Conservation (phyloP, 805 yeast genomes). For the Candida rishiriensis region DNA sequence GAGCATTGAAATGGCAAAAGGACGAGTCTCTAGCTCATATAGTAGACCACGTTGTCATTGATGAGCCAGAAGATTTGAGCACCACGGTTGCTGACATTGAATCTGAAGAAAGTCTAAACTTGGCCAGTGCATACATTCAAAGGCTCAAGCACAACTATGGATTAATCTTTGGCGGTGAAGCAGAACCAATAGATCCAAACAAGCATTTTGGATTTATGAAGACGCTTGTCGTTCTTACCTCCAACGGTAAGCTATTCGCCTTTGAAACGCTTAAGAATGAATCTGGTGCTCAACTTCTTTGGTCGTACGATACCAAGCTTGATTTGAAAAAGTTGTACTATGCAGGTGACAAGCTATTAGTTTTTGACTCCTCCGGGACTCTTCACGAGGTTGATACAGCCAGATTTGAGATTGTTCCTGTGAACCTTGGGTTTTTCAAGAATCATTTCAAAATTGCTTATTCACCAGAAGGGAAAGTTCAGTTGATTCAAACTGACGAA, state of each 20-base stretch:
- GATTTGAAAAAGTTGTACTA: slow-evolving; percentile 3
- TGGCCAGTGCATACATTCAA: slow-evolving; percentile 29
- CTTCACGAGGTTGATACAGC: slow-evolving; percentile 9
- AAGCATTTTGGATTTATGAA: slow-evolving; percentile 45
- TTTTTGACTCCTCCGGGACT: slow-evolving; percentile 1
- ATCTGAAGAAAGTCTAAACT: slow-evolving; percentile 26
- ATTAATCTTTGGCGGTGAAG: slow-evolving; percentile 11
- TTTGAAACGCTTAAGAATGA: slow-evolving; percentile 34
- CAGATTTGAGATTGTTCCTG: not conserved
- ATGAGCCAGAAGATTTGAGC: slow-evolving; percentile 17
- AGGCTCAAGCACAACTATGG: slow-evolving; percentile 29
- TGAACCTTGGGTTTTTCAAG: slow-evolving; percentile 1
- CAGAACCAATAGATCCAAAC: slow-evolving; percentile 12
- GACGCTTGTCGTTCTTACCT: slow-evolving; percentile 36
- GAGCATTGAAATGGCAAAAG: slow-evolving; percentile 34
- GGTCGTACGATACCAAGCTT: slow-evolving; percentile 30
- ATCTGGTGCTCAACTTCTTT: slow-evolving; percentile 19
- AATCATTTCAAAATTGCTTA: slow-evolving; percentile 6
- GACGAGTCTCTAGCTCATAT: slow-evolving; percentile 41
- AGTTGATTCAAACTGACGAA: slow-evolving; percentile 11
- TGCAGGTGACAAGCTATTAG: slow-evolving; percentile 6
- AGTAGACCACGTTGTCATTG: slow-evolving; percentile 31
- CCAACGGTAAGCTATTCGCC: slow-evolving; percentile 38
- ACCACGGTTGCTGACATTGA: slow-evolving; percentile 25
- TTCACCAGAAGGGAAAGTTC: slow-evolving; percentile 2